These are phyloP conservation scores for Leersia perrieri DNA, from an alignment of 176 grass and related monocot species.

Conservation along the genomic window DNA sequence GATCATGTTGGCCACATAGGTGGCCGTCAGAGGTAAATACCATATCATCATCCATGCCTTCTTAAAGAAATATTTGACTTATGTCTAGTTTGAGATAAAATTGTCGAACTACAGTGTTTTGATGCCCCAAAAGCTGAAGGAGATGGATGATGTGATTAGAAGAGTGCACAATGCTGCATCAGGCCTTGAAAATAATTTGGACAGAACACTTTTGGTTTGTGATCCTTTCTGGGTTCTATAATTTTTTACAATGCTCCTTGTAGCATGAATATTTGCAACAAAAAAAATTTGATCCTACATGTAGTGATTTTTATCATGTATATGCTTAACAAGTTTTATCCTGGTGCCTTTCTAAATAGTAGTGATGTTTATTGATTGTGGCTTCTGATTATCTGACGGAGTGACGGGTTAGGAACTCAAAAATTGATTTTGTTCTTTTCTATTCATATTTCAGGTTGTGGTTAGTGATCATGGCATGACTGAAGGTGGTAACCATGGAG, in stretches of 20 bases:
- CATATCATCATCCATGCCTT: conserved; percentile 10
- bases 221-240: conserved; percentile 23
- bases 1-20: conserved; percentile 95
- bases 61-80: conserved; percentile 4
- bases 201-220: conserved; percentile 76
- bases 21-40: conserved; percentile 65
- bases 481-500: conserved; percentile 88
- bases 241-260: conserved; percentile 4
- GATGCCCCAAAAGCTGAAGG: conserved; percentile 90
- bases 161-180: conserved; percentile 48
- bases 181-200: conserved; percentile 41
- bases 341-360: not conserved
- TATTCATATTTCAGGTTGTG: conserved; percentile 76
- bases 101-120: conserved; percentile 54
- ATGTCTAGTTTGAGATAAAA: conserved; percentile 25
- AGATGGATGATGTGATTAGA: conserved; percentile 95
- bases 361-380: not conserved
- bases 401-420: not conserved
- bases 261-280: not conserved
- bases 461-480: conserved; percentile 99
- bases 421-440: not conserved
- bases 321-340: conserved; percentile 9
- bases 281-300: not conserved
- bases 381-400: not conserved
- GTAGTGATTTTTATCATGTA: not conserved